Evolutionary conservation across 1,284 basidiomycete genomes (phyloP), one percentile per base, ranked within the genome.

Genomic region (Rhodotorula glutinis): DNA sequence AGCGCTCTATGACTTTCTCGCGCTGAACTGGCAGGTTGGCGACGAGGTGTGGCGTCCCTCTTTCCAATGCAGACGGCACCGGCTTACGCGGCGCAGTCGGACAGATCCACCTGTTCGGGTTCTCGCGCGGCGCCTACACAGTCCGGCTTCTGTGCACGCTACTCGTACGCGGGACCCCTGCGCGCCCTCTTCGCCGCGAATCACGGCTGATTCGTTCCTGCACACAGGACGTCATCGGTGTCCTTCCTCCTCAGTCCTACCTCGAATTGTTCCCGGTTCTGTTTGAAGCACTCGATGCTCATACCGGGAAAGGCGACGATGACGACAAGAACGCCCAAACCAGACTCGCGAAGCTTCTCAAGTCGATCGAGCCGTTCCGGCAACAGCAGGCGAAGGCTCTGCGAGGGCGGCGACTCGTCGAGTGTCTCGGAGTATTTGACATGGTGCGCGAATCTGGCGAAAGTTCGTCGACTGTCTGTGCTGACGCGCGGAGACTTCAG

Each of bases 131-230:
- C 8, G 77, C 79, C 11, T 81, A 81, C 67, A 77, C 77, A 2
- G 79, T 78, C 10, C 71, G 80, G 14, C 76, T 77, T 13, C 73
- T 81, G 23, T 77, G 81, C 0, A 82, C 82, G 21, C 79, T 84
- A 2, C 51, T 70, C 27, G 59, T 59, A 27, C 30, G 51, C n/a
- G 19, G n/a, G n/a, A n/a, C n/a, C n/a, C n/a, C n/a, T n/a, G n/a
- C n/a, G n/a, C n/a, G n/a, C n/a, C n/a, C n/a, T n/a, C n/a, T n/a
- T n/a, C n/a, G n/a, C n/a, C n/a, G n/a, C n/a, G n/a, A n/a, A n/a
- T n/a, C n/a, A n/a, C n/a, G n/a, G n/a, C 29, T 19, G 54, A 25
- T 4, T 23, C 4, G 8, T 11, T 46, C 13, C 7, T 38, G 33
- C 5, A 7, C 33, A 38, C 53, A 62, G 60, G 40, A 46, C 52